Base-by-base conservation (phyloP, 768 basidiomycete genomes). In the Tylopilus subfusipes region DNA sequence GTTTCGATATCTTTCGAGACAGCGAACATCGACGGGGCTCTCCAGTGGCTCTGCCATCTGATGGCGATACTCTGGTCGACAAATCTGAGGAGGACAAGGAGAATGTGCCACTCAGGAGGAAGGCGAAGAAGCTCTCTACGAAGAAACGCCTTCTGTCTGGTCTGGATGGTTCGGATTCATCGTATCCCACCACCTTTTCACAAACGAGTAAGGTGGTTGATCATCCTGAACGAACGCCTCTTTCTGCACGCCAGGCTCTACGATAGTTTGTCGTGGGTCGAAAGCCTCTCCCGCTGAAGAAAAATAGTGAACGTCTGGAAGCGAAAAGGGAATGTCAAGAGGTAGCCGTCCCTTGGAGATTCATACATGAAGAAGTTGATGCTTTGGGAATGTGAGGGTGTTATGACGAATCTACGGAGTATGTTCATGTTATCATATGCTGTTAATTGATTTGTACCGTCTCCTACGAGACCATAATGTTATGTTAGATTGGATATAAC, bases 1-100 rank as follows among this genome's bases (percentile, higher is more conserved):
- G 86, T 16, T 88, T 88, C 60, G 68, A 72, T 36, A 77, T 86
- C 42, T 77, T 78, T 61, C 78, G 72, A 61, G 85, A 87, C 42
- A 50, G 43, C 12, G 61, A 66, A 54, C 63, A 60, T 42, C 46
- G 47, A 42, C 53, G 55, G 22, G 55, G 18, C 36, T 48, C 59
- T 19, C 49, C 48, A 33, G 46, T 25, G 14, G 43, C 50, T 3
- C 29, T 48, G 24, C 43, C 57, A 33, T 48, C 53, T n/a, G 53
- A 42, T 29, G 27, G 38, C 29, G 46, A 38, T 22, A 22, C 27
- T 31, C 46, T 30, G 49, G 54, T 39, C 13, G 53, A 52, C 42
- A 63, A 60, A 45, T 55, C 64, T 25, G 71, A 73, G 2, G 72
- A 65, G 43, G 83, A 82, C 25, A 87, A 88, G 61, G 86, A 88